These are phyloP conservation scores for Aspergillus ustus DNA, from an alignment of 2,329 filamentous ascomycete genomes.

Conservation along the genomic window DNA sequence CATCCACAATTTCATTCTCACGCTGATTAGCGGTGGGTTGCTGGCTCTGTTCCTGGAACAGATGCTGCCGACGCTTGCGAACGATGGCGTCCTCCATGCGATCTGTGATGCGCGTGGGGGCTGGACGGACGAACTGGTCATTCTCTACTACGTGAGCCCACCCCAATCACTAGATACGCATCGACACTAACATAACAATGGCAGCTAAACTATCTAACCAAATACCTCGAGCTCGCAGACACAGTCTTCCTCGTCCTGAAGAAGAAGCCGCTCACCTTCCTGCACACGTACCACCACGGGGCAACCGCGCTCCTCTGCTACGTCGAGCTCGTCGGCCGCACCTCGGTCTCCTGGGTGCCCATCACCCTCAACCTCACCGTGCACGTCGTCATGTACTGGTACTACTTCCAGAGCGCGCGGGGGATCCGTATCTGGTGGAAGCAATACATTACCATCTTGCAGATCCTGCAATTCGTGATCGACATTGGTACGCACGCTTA, in stretches of 20 bases:
- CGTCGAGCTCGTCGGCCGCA: slow-evolving; percentile 91
- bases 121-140: slow-evolving; percentile 90
- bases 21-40: slow-evolving; percentile 78
- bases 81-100: slow-evolving; percentile 82
- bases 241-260: slow-evolving; percentile 97
- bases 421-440: slow-evolving; percentile 99
- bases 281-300: slow-evolving; percentile 98
- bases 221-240: slow-evolving; percentile 93
- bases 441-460: slow-evolving; percentile 97
- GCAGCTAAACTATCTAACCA: slow-evolving; percentile 96
- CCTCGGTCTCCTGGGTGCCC: slow-evolving; percentile 90
- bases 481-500: slow-evolving; percentile 70
- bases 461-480: slow-evolving; percentile 96
- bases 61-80: slow-evolving; percentile 79
- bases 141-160: slow-evolving; percentile 88
- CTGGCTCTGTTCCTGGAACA: slow-evolving; percentile 89
- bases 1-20: slow-evolving; percentile 95
- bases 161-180: slow-evolving; percentile 26
- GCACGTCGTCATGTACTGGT: slow-evolving; percentile 99
- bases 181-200: slow-evolving; percentile 6
- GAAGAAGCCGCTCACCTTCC: slow-evolving; percentile 99
- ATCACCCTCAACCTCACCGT: slow-evolving; percentile 92
- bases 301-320: slow-evolving; percentile 97
- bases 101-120: slow-evolving; percentile 80
- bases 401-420: slow-evolving; percentile 98